phyloP scores from a whole-genome alignment of 306 rosid genomes.

The Medicago truncatula region DNA sequence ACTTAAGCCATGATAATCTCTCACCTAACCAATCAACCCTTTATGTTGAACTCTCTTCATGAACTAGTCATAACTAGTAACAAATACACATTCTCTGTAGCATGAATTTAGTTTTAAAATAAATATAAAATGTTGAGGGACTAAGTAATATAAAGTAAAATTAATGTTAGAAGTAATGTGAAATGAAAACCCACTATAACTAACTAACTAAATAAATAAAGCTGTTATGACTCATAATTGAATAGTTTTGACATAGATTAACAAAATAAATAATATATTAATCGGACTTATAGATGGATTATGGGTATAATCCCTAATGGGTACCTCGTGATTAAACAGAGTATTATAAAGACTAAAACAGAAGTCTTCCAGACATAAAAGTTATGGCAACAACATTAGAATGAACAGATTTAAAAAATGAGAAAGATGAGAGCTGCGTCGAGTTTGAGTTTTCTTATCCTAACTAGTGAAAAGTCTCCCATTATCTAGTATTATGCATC shows the following conservation, averaged over 20 bases:
- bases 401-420: constrained; percentile 6
- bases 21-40: too few relatives aligned
- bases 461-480: constrained; percentile 24
- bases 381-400: constrained; percentile 23
- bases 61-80: too few relatives aligned
- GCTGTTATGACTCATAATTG: neutral
- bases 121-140: too few relatives aligned
- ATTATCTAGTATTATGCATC: constrained; percentile 26
- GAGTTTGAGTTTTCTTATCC: constrained; percentile 35
- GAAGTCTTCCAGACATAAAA: constrained; percentile 11
- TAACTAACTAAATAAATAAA: neutral
- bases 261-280: neutral
- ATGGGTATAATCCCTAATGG: constrained; percentile 19
- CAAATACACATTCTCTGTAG: too few relatives aligned
- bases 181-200: too few relatives aligned
- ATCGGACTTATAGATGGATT: neutral
- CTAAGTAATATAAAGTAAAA: too few relatives aligned
- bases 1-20: too few relatives aligned
- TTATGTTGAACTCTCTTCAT: too few relatives aligned
- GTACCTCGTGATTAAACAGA: neutral
- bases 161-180: too few relatives aligned
- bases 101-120: too few relatives aligned
- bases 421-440: constrained; percentile 2
- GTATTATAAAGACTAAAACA: constrained; percentile 2
- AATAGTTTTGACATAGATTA: neutral